A percentile compares a stretch with the other conserved stretches of the same genome.
Conservation (phyloP, 176 grass and related monocot species). For the Thinopyrum elongatum region DNA sequence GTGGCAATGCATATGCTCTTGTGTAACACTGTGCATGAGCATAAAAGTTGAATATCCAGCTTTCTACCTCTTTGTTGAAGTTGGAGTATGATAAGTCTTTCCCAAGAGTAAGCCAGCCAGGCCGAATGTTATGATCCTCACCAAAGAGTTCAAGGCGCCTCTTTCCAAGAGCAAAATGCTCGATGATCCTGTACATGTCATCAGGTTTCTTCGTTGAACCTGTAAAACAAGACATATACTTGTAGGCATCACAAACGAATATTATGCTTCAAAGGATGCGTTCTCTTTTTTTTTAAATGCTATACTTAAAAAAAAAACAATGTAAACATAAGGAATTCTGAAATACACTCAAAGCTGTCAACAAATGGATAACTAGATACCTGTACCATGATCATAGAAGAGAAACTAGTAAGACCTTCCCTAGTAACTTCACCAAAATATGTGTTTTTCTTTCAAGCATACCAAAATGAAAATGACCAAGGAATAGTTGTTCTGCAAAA, state of each 20-base stretch:
- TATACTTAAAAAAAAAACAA: not conserved
- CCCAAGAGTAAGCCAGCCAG: conserved; percentile 89
- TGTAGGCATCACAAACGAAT: not conserved
- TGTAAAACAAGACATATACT: conserved; percentile 19
- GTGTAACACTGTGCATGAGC: not conserved
- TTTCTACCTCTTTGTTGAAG: conserved; percentile 83
- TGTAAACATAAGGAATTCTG: not conserved
- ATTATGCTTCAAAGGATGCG: not conserved
- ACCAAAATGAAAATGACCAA: not conserved
- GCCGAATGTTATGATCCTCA: conserved; percentile 92
- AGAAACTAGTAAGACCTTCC: not conserved
- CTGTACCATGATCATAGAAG: not conserved
- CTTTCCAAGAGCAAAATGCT: conserved; percentile 97
- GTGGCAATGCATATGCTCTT: not conserved
- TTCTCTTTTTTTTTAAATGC: not conserved
- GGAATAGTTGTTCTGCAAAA: not conserved
- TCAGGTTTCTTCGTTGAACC: conserved; percentile 96
- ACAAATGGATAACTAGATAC: not conserved
- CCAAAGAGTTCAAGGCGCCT: conserved; percentile 92
- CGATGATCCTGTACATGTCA: conserved; percentile 96
- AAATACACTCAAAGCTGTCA: not conserved
- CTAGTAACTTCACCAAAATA: not conserved
- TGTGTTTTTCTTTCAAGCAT: not conserved
- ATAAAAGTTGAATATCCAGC: not conserved
- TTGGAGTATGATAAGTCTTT: conserved; percentile 93